A percentile compares a stretch with the other conserved stretches of the same genome.
Conservation (phyloP, 2,329 filamentous ascomycete genomes). For the Xylaria sp. region DNA sequence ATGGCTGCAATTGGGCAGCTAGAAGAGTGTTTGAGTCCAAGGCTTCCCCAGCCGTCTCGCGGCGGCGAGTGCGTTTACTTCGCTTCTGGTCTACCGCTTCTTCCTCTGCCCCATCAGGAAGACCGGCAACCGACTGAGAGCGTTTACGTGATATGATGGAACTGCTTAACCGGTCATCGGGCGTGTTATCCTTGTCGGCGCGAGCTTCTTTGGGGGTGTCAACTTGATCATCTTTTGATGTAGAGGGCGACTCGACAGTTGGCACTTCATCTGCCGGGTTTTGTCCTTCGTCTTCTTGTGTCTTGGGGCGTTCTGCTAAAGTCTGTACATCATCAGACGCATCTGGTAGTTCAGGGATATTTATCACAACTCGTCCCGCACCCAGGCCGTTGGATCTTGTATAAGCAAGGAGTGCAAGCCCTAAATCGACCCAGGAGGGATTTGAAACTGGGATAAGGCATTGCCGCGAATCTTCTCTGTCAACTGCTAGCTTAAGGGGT, state of each 20-base stretch:
- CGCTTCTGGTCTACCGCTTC: slow-evolving; percentile 69
- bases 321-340: slow-evolving; percentile 46
- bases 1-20: slow-evolving; percentile 66
- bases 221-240: slow-evolving; percentile 52
- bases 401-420: slow-evolving; percentile 54
- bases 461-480: slow-evolving; percentile 31
- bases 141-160: slow-evolving; percentile 65
- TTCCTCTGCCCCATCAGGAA: slow-evolving; percentile 67
- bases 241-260: slow-evolving; percentile 31
- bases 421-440: slow-evolving; percentile 58
- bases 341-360: slow-evolving; percentile 52
- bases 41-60: slow-evolving; percentile 65
- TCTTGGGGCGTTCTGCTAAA: slow-evolving; percentile 43
- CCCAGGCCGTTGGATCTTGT: slow-evolving; percentile 51
- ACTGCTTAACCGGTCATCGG: slow-evolving; percentile 52
- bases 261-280: slow-evolving; percentile 17
- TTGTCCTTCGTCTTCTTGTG: slow-evolving; percentile 30
- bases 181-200: slow-evolving; percentile 46
- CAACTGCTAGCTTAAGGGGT: slow-evolving; percentile 37
- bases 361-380: slow-evolving; percentile 51
- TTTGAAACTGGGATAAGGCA: slow-evolving; percentile 48
- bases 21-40: slow-evolving; percentile 64
- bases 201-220: slow-evolving; percentile 52
- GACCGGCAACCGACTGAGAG: slow-evolving; percentile 70
- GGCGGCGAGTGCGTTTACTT: slow-evolving; percentile 72